A percentile compares a stretch with the other conserved stretches of the same genome.
Conservation (phyloP, 768 basidiomycete species). For the Polyporus arcularius region DNA sequence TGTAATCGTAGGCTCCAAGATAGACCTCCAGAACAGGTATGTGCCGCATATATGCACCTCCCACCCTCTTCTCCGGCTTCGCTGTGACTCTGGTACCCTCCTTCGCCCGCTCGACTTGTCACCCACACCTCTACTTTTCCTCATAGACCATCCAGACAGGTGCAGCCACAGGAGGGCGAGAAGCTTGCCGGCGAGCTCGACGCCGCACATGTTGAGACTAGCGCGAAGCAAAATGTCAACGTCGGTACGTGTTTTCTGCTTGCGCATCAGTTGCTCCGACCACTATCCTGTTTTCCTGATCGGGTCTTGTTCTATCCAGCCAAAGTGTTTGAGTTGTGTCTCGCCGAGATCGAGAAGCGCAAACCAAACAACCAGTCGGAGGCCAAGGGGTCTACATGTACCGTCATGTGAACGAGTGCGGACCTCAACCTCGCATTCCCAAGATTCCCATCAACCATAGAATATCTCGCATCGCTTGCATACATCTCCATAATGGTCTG, state of each 20-base stretch:
- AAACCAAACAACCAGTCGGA: slow-evolving; percentile 52
- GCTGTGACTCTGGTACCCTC: background rate
- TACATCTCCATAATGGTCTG: slow-evolving; percentile 20
- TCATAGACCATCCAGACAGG: slow-evolving; percentile 59
- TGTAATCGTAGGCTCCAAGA: slow-evolving; percentile 93
- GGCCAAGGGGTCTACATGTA: slow-evolving; percentile 45
- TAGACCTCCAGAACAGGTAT: slow-evolving; percentile 77
- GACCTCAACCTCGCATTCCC: background rate
- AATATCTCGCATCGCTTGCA: slow-evolving; percentile 16
- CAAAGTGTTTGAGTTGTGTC: slow-evolving; percentile 83
- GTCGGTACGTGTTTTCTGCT: slow-evolving; percentile 63
- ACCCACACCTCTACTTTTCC: slow-evolving; percentile 33
- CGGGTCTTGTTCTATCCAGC: slow-evolving; percentile 39
- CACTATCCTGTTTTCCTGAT: slow-evolving; percentile 2
- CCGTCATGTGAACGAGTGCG: slow-evolving; percentile 51
- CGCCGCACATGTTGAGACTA: slow-evolving; percentile 86
- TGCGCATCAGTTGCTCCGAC: background rate
- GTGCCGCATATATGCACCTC: slow-evolving; percentile 27
- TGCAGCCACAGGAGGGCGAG: slow-evolving; percentile 71
- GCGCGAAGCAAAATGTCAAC: slow-evolving; percentile 84
- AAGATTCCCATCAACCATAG: slow-evolving; percentile 16
- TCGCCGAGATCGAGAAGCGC: slow-evolving; percentile 81
- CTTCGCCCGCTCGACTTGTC: slow-evolving; percentile 13
- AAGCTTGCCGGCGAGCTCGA: slow-evolving; percentile 69
- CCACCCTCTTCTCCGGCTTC: slow-evolving; percentile 5